Evolutionary conservation across 2,329 filamentous ascomycete genomes (phyloP), one percentile per base, ranked within the genome.

Genomic region (Leptographium galeiforme): DNA sequence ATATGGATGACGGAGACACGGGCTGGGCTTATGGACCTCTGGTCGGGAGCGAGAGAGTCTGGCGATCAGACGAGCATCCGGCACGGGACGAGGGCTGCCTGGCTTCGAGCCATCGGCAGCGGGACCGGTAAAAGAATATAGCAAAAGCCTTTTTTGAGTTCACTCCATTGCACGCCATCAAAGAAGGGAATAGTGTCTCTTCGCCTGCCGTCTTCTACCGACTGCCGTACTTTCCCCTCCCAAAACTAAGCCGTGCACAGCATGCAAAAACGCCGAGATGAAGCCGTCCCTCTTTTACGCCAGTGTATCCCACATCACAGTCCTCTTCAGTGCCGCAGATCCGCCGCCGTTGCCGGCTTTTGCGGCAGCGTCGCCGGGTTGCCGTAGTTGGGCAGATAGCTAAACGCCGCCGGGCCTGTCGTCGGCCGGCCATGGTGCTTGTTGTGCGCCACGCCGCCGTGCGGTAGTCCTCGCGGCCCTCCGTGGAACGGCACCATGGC

Each of bases 301-400:
- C 45, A 39, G 36, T 49, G 47, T 33, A 53, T 36, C 51, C 50
- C 50, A 13, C 5, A 11, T 58, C 55, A 55, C 39, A 40, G 39
- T 30, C 50, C 33, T 45, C 13, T 44, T 33, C 44, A 46, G 10
- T 45, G 33, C 30, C 45, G n/a, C 19, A 53, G 18, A 12, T 48
- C 32, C 16, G 50, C 64, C 55, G 72, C 71, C 38, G 74, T 68
- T 55, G 55, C 54, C 4, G 78, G 78, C 66, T 81, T 81, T 62
- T 81, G 78, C 56, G 78, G 78, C 62, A 81, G 63, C 36, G 75
- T 76, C 36, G 78, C 76, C 55, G 77, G 77, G 63, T 81, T 81
- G 58, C 78, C 78, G 59, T 80, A 81, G 55, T 70, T 72, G 45
- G 76, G 76, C 57, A 81, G 66, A 60, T 78, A 75, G 56, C 70